These are phyloP conservation scores for Stentor coeruleus DNA, from an alignment of 73 alveolate species.

Conservation along the genomic window DNA sequence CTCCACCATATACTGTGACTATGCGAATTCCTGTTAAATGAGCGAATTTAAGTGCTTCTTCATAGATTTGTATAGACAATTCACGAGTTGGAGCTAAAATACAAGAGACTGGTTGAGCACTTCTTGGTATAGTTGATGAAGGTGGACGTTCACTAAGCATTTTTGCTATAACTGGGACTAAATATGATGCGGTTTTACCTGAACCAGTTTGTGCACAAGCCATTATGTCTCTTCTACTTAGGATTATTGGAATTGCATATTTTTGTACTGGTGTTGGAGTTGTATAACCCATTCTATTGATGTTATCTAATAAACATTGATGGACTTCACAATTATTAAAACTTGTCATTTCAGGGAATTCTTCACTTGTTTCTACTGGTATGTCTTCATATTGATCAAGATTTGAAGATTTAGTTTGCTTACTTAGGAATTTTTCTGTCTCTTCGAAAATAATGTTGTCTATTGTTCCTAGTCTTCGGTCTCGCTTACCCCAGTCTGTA, in stretches of 20 bases:
- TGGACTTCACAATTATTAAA: slow-evolving; percentile 46
- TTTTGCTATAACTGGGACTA: slow-evolving; percentile 76
- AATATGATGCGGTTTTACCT: slow-evolving; percentile 90
- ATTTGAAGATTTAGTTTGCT: neutral
- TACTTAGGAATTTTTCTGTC: slow-evolving; percentile 3
- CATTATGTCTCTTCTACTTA: slow-evolving; percentile 72
- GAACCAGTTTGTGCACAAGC: slow-evolving; percentile 89
- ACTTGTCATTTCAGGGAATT: slow-evolving; percentile 16
- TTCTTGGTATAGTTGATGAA: neutral
- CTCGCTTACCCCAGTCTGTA: slow-evolving; percentile 19
- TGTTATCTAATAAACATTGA: slow-evolving; percentile 20
- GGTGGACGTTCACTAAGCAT: slow-evolving; percentile 38
- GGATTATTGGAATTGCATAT: slow-evolving; percentile 34
- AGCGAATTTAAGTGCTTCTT: slow-evolving; percentile 68
- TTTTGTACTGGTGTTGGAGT: slow-evolving; percentile 53
- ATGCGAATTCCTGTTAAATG: slow-evolving; percentile 67
- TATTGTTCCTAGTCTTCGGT: neutral
- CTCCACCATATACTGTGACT: slow-evolving; percentile 86
- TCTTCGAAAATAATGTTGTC: slow-evolving; percentile 1
- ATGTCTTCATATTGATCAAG: slow-evolving; percentile 23
- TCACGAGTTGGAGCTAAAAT: slow-evolving; percentile 92
- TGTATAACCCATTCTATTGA: slow-evolving; percentile 37
- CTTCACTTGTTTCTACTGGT: slow-evolving; percentile 15
- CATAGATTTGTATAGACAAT: slow-evolving; percentile 70
- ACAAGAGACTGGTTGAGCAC: slow-evolving; percentile 63